phyloP scores from a whole-genome alignment of 2,329 filamentous ascomycete species.

The Curvularia eragrostidis region DNA sequence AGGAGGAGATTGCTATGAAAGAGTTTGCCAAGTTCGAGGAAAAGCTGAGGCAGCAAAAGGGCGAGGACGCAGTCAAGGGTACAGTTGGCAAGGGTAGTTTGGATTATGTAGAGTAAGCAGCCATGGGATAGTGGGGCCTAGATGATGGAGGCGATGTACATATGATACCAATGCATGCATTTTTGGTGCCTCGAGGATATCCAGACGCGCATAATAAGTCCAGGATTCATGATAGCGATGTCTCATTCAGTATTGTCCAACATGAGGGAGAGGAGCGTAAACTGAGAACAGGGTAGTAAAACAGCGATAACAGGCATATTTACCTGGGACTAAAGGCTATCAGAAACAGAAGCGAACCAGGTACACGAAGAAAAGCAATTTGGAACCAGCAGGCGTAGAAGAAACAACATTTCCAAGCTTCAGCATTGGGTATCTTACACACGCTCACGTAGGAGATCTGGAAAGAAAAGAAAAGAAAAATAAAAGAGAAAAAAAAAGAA shows the following conservation, averaged over 20 bases:
- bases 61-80: conserved; percentile 57
- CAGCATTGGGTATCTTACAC: conserved; percentile 9
- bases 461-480: background rate
- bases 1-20: conserved; percentile 83
- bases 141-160: background rate
- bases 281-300: background rate
- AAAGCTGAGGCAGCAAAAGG: conserved; percentile 70
- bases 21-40: conserved; percentile 97
- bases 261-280: background rate
- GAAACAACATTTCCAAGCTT: background rate
- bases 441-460: conserved; percentile 5
- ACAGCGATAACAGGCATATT: background rate
- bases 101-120: conserved; percentile 54
- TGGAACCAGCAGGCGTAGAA: background rate
- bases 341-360: background rate
- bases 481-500: background rate
- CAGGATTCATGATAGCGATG: background rate
- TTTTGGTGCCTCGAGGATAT: background rate
- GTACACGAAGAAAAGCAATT: background rate
- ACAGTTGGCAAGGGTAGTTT: conserved; percentile 60
- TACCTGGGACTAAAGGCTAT: background rate
- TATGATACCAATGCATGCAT: conserved; percentile 15
- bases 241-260: background rate
- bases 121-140: background rate
- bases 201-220: background rate